phyloP scores from a whole-genome alignment of 495 filamentous ascomycete species.

The Aspergillus egyptiacus region DNA sequence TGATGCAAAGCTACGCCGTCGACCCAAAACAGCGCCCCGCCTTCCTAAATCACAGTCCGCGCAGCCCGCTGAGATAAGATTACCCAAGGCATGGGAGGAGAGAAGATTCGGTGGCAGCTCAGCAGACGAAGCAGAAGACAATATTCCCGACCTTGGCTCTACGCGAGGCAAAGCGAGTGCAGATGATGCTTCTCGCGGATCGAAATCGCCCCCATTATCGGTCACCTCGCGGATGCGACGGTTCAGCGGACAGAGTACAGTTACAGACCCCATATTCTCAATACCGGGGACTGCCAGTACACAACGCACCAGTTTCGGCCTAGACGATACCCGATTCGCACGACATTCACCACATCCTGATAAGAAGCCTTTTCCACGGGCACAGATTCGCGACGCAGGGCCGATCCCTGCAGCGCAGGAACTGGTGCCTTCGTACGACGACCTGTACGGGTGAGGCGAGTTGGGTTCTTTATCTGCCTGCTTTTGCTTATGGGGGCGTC shows the following conservation, averaged over 20 bases:
- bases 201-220: constrained; percentile 38
- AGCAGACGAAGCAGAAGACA: constrained; percentile 23
- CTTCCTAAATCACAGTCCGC: not conserved
- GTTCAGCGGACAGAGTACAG: constrained; percentile 31
- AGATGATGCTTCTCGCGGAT: constrained; percentile 17
- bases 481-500: not conserved
- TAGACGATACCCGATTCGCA: constrained; percentile 27
- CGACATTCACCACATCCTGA: constrained; percentile 23
- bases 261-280: constrained; percentile 24
- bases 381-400: constrained; percentile 17
- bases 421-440: constrained; percentile 42
- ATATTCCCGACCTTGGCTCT: constrained; percentile 6
- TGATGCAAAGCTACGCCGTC: constrained; percentile 28
- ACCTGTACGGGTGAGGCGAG: constrained; percentile 35
- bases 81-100: constrained; percentile 11
- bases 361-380: constrained; percentile 20
- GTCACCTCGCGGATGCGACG: constrained; percentile 44
- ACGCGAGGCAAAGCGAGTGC: constrained; percentile 16
- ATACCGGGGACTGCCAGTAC: constrained; percentile 30
- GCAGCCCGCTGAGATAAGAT: not conserved
- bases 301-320: constrained; percentile 33
- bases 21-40: constrained; percentile 7
- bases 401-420: constrained; percentile 22
- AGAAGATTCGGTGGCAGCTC: constrained; percentile 10
- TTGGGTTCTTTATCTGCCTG: constrained; percentile 5